Evolutionary conservation across 1,139 yeast genomes (phyloP).

Genomic region (Lizanozyma gosingica): DNA sequence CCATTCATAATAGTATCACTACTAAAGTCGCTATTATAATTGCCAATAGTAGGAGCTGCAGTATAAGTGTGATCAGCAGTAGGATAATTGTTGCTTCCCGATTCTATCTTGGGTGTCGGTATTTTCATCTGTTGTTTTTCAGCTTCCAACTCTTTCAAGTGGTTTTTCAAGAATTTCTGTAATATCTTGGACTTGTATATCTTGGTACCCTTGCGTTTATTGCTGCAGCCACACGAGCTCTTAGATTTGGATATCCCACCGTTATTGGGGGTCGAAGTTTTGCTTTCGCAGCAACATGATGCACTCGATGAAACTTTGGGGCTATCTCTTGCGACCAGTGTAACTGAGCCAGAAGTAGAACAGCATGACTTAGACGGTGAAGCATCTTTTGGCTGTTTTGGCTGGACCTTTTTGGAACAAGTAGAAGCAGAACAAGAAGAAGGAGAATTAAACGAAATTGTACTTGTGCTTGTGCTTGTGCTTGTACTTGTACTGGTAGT

Average conservation of each 20-base stretch:
- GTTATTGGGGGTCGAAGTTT: constrained; percentile 17
- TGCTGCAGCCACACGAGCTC: constrained; percentile 24
- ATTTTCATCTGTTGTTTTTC: background rate
- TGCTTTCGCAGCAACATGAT: constrained; percentile 5
- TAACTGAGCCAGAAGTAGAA: background rate
- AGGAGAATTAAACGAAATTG: no score
- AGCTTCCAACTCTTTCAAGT: constrained; percentile 7
- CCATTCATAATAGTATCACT: background rate
- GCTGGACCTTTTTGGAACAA: background rate
- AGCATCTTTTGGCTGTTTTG: constrained; percentile 6
- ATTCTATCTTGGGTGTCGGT: constrained; percentile 1
- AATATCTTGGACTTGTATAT: constrained; percentile 18
- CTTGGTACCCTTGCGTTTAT: constrained; percentile 3
- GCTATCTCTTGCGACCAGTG: no score
- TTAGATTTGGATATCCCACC: constrained; percentile 14
- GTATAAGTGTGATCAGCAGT: background rate
- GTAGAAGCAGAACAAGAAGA: background rate
- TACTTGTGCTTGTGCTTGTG: no score
- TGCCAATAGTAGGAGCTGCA: no score
- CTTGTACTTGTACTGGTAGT: no score
- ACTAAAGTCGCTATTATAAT: no score
- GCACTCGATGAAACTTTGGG: constrained; percentile 2
- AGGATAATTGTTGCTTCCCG: background rate
- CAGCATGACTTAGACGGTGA: background rate
- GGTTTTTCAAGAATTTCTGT: constrained; percentile 24